Evolutionary conservation across 192 early-diverging fungal species (phyloP), one percentile per base, ranked within the genome.

Genomic region (Mortierella alpina): DNA sequence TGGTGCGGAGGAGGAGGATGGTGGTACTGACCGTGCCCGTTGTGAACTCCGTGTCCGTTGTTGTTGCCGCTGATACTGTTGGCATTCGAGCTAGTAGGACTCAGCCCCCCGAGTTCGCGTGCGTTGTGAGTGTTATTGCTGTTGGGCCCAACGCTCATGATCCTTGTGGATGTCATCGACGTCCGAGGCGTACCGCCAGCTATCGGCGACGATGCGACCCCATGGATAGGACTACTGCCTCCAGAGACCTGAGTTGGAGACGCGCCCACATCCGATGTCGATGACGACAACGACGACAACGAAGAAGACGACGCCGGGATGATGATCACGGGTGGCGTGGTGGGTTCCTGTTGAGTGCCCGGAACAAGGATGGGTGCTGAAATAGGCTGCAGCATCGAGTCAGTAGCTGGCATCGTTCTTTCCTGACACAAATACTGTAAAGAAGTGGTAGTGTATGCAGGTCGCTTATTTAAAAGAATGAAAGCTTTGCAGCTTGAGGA

Each of bases 301-400:
- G 13, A 39, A 5, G 57, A 40, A 5, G 23, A 44, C n/a, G 10
- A 13, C 42, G 42, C n/a, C 8, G 7, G 13, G 41, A 55, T 9
- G 8, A 39, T 44, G 50, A 22, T 31, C 31, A 52, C 23, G 22
- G 63, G 17, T 12, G 76, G 76, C 9, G 58, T 72, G n/a, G 68
- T 79, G 1, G 76, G 76, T 13, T 49, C 59, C 46, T 67, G 76
- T 20, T 79, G 76, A 4, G 76, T 72, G 12, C 76, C 76, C 22
- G 68, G 76, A 10, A 79, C 63, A 22, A 40, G 76, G 64, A 79
- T 79, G 4, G 76, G 76, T 18, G 63, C 76, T 47, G 76, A 79
- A 59, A 79, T 79, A 39, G 76, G 49, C 44, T 72, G 76, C 76
- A 72, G 40, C 40, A 49, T 60, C 1, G 62, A 23, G 20, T 78